Base-by-base conservation (phyloP, 768 basidiomycete species). In the Rhizopogon salebrosus region DNA sequence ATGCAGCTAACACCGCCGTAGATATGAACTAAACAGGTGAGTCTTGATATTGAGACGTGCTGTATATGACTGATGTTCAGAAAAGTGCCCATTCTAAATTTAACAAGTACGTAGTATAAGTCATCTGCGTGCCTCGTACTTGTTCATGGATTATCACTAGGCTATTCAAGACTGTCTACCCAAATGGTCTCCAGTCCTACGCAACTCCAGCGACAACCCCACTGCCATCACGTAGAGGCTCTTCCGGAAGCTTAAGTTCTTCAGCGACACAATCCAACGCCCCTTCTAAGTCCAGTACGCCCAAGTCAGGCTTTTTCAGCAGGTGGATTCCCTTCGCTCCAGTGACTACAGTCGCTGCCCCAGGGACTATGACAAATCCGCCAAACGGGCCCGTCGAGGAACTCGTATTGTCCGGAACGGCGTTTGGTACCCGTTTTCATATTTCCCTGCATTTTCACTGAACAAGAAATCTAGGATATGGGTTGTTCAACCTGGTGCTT, bases 401-500 rank as follows among this genome's bases (percentile, higher is more conserved):
- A 50, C 61, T 90, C 5, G 80, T 92, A 52, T 64, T 89, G 26
- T 80, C 85, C 3, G 90, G 89, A 2, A 80, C 85, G 7, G 89
- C 90, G 0, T 92, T 90, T 60, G 90, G 84, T 85, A 53, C 48
- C 74, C 42, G 59, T 68, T 27, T 29, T n/a, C 36, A 24, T 38
- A 8, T 31, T 3, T 31, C 3, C 16, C 39, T 18, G 0, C 35
- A n/a, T 13, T 41, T 18, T 3, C 20, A 24, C 48, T 43, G 10
- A 56, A 54, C 39, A 41, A 18, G 13, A 29, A 22, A 6, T 53
- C 27, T 42, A 29, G 77, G 80, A 0, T 84, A 72, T 60, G 87
- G 88, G 0, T 62, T 92, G 23, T 92, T 92, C 70, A 91, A 91
- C 62, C 76, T 92, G 42, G 83, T 90, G 9, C 83, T 92, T 54